A percentile compares a stretch with the other conserved stretches of the same genome.
Conservation (phyloP, 2,329 filamentous ascomycete genomes). For the Aspergillus proliferans region DNA sequence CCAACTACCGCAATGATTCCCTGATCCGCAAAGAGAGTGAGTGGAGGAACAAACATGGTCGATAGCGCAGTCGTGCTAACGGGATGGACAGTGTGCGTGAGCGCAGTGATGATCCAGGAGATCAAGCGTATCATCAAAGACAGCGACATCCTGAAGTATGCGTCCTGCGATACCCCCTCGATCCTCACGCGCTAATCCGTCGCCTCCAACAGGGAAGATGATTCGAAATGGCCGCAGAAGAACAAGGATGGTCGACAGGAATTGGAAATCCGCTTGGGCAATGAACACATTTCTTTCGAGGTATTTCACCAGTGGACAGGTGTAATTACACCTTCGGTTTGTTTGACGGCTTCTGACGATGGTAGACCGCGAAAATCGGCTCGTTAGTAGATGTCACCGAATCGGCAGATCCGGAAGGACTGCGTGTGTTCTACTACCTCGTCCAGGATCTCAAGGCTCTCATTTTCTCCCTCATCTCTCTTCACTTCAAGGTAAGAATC, state of each 20-base stretch:
- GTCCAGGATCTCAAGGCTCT: slow-evolving; percentile 95
- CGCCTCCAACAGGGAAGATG: slow-evolving; percentile 68
- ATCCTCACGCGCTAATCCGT: not conserved
- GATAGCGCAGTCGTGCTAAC: slow-evolving; percentile 12
- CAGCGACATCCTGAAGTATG: slow-evolving; percentile 93
- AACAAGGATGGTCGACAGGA: slow-evolving; percentile 98
- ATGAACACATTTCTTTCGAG: slow-evolving; percentile 97
- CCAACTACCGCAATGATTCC: slow-evolving; percentile 97
- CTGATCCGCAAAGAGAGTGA: slow-evolving; percentile 98
- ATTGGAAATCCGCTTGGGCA: slow-evolving; percentile 86
- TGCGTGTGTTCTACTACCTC: slow-evolving; percentile 97
- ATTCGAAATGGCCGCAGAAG: slow-evolving; percentile 97
- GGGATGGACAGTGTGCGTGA: slow-evolving; percentile 74
- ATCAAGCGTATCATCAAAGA: slow-evolving; percentile 96
- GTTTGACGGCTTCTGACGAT: not conserved
- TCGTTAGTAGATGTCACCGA: slow-evolving; percentile 95
- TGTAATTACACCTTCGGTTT: not conserved
- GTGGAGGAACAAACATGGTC: slow-evolving; percentile 29
- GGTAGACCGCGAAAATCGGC: slow-evolving; percentile 92
- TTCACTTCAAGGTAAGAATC: slow-evolving; percentile 79
- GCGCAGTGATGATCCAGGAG: slow-evolving; percentile 80
- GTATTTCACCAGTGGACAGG: slow-evolving; percentile 40
- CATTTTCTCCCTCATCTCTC: slow-evolving; percentile 89
- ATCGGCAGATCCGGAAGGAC: slow-evolving; percentile 88
- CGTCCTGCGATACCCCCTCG: not conserved